phyloP scores from a whole-genome alignment of 768 basidiomycete genomes.

The Naganishia vaughanmartiniae region DNA sequence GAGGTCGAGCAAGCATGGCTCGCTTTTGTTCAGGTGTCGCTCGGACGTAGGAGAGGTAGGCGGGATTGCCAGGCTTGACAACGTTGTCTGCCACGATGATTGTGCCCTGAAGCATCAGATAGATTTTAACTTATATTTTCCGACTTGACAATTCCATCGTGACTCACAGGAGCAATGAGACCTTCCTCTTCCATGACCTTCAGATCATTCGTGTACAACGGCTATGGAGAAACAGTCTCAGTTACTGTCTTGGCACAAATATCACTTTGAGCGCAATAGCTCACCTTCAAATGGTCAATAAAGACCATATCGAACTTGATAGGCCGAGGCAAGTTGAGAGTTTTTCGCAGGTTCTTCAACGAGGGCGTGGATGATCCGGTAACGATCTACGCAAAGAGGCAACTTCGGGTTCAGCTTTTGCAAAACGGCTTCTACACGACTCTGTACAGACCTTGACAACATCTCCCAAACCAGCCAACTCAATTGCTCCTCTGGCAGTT shows the following conservation, averaged over 20 bases:
- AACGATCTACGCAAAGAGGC: conserved; percentile 37
- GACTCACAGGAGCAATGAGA: conserved; percentile 44
- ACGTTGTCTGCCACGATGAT: conserved; percentile 50
- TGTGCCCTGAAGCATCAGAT: conserved; percentile 38
- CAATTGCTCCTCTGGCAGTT: conserved; percentile 42
- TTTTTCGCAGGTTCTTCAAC: conserved; percentile 40
- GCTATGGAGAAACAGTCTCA: conserved; percentile 15
- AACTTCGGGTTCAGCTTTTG: neutral
- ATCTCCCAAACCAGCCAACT: conserved; percentile 43
- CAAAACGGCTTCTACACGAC: neutral
- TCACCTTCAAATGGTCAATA: conserved; percentile 46
- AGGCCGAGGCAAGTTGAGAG: conserved; percentile 41
- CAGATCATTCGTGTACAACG: conserved; percentile 48
- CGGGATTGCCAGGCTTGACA: conserved; percentile 50
- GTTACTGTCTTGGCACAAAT: neutral
- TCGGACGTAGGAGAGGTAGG: conserved; percentile 49
- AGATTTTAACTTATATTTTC: neutral
- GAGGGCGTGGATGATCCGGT: conserved; percentile 42
- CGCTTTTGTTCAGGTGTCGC: conserved; percentile 43
- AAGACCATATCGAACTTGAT: conserved; percentile 49
- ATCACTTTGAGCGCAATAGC: neutral
- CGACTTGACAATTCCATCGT: no score
- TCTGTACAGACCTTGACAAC: conserved; percentile 42
- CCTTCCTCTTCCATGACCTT: conserved; percentile 50
- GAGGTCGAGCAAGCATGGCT: conserved; percentile 29